Base-by-base conservation (phyloP, 495 filamentous ascomycete species). In the Pyrenula massariospora region DNA sequence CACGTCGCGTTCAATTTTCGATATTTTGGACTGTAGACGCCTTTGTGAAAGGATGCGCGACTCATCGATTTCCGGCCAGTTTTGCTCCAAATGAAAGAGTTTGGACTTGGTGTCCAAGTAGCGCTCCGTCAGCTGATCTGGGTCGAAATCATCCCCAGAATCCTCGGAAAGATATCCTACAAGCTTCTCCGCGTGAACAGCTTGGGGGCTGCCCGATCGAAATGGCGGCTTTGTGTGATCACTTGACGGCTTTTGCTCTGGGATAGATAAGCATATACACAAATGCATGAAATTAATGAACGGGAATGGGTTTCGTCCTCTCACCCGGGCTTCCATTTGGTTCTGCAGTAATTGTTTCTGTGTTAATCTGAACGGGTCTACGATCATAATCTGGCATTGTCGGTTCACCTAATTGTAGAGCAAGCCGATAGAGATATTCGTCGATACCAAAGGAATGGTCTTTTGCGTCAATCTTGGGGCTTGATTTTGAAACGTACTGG, bases 1-100 rank as follows among this genome's bases (percentile, higher is more conserved):
- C 1, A 93, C 77, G 63, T 98, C 93, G 11, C 83, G 83, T 60
- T 90, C 86, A 25, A 96, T 87, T 48, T 78, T 80, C 10, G 82
- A 78, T 20, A 95, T 73, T 52, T 64, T 89, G 92, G 12, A 80
- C 75, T 31, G 83, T 76, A 52, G 1, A 82, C 87, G 12, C 74
- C 12, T 68, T 62, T 1, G 65, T 52, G 22, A 58, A 54, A 24
- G 57, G 59, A 11, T 64, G 50, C 25, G 65, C 69, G 42, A 57
- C 58, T 54, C 59, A 57, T 59, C 24, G 57, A 21, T 64, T 70
- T 69, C 55, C 70, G 72, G 48, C 24, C 72, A 72, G 52, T 77
- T 84, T 52, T 66, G 70, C 3, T 69, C 65, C 1, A 66, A 71
- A 54, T 73, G 66, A 50, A 77, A 77, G 1, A 76, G 67, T 10